Evolutionary conservation across 2,329 filamentous ascomycete genomes (phyloP).

Genomic region (Penicillium thymicola): DNA sequence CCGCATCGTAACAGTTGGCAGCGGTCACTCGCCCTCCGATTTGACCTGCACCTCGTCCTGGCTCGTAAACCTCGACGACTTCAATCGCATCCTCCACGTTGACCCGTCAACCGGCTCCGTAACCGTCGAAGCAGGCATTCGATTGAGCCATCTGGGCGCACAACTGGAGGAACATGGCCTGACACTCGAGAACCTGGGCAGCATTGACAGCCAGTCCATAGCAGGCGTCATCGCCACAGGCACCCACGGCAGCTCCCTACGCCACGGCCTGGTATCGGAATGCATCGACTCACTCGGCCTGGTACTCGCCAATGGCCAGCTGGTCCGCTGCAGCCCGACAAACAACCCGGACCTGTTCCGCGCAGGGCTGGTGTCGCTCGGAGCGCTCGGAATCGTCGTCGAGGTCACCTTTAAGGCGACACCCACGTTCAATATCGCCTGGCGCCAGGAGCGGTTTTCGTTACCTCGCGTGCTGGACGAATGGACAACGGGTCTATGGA

Average conservation of each 20-base stretch:
- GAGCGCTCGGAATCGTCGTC: constrained; percentile 84
- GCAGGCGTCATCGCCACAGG: constrained; percentile 89
- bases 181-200: constrained; percentile 87
- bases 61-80: constrained; percentile 90
- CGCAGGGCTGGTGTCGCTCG: constrained; percentile 81
- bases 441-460: constrained; percentile 74
- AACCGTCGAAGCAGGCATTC: constrained; percentile 82
- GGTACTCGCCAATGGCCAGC: constrained; percentile 75
- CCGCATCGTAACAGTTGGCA: constrained; percentile 81
- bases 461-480: constrained; percentile 65
- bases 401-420: constrained; percentile 83
- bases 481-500: constrained; percentile 78
- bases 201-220: constrained; percentile 91
- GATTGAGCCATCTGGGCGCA: constrained; percentile 69
- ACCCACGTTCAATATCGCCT: constrained; percentile 77
- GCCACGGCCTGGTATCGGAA: constrained; percentile 80
- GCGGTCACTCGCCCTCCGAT: constrained; percentile 86
- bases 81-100: constrained; percentile 68
- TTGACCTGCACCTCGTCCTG: constrained; percentile 90
- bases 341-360: constrained; percentile 78
- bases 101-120: constrained; percentile 65
- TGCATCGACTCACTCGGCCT: constrained; percentile 71
- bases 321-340: constrained; percentile 64
- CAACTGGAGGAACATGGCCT: constrained; percentile 72
- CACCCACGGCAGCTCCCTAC: constrained; percentile 84